phyloP scores from a whole-genome alignment of 257 asterid species.

The Apocynum venetum region DNA sequence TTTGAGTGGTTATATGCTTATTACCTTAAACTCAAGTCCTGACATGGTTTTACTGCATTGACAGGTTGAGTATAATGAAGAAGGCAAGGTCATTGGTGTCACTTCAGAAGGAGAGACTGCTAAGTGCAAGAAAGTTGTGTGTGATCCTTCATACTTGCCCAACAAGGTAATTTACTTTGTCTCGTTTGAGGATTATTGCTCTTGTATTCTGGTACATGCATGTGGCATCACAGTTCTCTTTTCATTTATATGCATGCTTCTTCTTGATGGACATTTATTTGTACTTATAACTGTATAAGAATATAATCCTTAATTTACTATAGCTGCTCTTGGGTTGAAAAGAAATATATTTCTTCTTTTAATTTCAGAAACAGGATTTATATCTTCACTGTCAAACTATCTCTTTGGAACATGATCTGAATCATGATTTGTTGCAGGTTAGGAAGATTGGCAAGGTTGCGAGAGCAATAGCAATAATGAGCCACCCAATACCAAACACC shows the following conservation, averaged over 20 bases:
- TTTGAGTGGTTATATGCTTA: neutral
- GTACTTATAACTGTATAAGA: neutral
- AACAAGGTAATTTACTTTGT: conserved; percentile 50
- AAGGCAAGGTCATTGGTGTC: conserved; percentile 88
- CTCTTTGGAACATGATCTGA: neutral
- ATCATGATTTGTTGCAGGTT: conserved; percentile 37
- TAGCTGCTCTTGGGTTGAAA: neutral
- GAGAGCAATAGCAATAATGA: conserved; percentile 90
- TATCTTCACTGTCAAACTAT: neutral
- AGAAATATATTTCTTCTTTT: neutral
- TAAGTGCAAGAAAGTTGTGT: conserved; percentile 86
- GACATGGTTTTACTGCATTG: conserved; percentile 13
- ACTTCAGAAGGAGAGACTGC: conserved; percentile 98
- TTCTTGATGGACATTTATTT: neutral
- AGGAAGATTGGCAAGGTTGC: conserved; percentile 88
- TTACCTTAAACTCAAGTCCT: neutral
- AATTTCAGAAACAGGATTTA: neutral
- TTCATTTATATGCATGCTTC: neutral
- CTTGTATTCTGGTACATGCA: neutral
- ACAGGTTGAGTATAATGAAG: conserved; percentile 86
- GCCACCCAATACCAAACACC: conserved; percentile 93
- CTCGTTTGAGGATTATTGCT: neutral
- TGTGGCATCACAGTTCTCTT: neutral
- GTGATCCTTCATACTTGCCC: conserved; percentile 91
- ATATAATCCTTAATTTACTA: neutral